Evolutionary conservation across 2,329 filamentous ascomycete species (phyloP).

Genomic region (Scedosporium minutisporum): DNA sequence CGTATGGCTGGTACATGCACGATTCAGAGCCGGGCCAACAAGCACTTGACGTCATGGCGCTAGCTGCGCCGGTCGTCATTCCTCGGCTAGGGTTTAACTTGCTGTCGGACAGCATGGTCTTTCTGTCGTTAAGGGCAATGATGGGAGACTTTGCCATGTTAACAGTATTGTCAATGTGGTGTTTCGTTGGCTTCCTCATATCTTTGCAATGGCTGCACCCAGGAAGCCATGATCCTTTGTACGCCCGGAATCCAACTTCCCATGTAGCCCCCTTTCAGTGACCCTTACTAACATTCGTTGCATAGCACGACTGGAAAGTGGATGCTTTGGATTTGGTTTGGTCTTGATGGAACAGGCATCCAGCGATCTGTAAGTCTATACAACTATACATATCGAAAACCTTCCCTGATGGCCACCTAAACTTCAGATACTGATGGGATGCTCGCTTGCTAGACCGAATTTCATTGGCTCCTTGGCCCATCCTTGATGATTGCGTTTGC

Average conservation of each 20-base stretch:
- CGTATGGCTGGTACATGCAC: slow-evolving; percentile 49
- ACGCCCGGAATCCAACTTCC: slow-evolving; percentile 15
- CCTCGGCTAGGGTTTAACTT: slow-evolving; percentile 75
- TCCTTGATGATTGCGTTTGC: slow-evolving; percentile 74
- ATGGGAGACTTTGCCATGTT: slow-evolving; percentile 77
- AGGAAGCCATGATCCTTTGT: slow-evolving; percentile 34
- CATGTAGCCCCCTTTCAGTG: slow-evolving; percentile 15
- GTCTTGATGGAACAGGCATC: slow-evolving; percentile 63
- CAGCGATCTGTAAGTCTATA: slow-evolving; percentile 39
- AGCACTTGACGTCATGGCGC: slow-evolving; percentile 65
- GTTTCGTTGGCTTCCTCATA: slow-evolving; percentile 72
- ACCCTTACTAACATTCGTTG: background rate
- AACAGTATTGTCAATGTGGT: slow-evolving; percentile 68
- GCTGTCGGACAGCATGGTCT: slow-evolving; percentile 75
- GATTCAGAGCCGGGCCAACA: slow-evolving; percentile 46
- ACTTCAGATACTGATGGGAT: background rate
- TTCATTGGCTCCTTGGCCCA: slow-evolving; percentile 72
- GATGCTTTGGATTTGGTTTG: slow-evolving; percentile 94
- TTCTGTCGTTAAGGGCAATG: slow-evolving; percentile 73
- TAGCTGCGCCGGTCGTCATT: slow-evolving; percentile 68
- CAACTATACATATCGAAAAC: no score
- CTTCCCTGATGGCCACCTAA: no score
- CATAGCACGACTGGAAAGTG: slow-evolving; percentile 65
- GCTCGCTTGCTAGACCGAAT: slow-evolving; percentile 41
- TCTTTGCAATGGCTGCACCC: slow-evolving; percentile 71